Evolutionary conservation across 331 rosid species (phyloP).

Genomic region (Dryas integrifolia): DNA sequence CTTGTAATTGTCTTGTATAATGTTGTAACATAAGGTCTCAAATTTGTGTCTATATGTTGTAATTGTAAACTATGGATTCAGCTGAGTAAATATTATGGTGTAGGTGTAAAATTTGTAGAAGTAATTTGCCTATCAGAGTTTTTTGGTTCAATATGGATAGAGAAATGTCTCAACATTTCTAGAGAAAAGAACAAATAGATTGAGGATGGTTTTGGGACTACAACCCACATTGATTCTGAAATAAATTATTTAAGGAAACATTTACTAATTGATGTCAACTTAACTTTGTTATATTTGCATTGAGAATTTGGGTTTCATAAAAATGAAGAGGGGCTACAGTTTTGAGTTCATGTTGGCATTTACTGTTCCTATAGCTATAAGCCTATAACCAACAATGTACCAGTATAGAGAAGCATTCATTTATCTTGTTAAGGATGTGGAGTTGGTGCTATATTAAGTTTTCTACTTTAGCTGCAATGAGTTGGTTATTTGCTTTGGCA

Average conservation of each 20-base stretch:
- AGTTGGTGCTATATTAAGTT: background rate
- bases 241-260: background rate
- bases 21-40: background rate
- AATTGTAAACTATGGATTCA: slow-evolving; percentile 1
- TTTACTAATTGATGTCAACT: background rate
- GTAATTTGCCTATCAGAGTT: background rate
- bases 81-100: slow-evolving; percentile 2
- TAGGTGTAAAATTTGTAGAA: background rate
- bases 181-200: slow-evolving; percentile 2
- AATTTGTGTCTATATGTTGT: background rate
- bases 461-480: background rate
- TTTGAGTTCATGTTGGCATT: background rate
- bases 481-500: background rate
- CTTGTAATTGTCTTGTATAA: background rate
- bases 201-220: background rate
- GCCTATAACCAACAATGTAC: background rate
- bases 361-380: background rate
- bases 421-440: background rate
- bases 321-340: background rate
- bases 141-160: background rate
- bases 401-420: background rate
- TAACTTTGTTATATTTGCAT: background rate
- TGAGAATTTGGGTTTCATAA: background rate
- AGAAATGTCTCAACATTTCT: background rate
- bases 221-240: background rate